phyloP scores from a whole-genome alignment of 2,329 filamentous ascomycete species.

The Raffaelea albimanens region DNA sequence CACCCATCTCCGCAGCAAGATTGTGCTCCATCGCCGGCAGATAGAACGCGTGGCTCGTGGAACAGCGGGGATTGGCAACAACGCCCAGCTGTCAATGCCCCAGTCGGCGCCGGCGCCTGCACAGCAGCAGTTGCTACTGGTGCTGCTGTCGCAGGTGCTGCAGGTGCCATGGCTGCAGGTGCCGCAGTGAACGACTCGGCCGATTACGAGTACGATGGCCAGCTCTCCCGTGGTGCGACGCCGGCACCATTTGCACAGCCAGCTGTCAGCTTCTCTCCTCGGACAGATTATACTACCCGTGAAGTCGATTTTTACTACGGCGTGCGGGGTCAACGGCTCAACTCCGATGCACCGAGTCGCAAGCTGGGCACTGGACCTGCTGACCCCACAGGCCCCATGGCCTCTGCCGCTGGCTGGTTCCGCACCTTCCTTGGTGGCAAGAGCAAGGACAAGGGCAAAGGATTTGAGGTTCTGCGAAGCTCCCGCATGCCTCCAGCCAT shows the following conservation, averaged over 20 bases:
- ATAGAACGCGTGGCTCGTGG: conserved; percentile 25
- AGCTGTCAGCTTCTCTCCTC: conserved; percentile 39
- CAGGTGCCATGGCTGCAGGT: background rate
- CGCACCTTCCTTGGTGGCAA: conserved; percentile 70
- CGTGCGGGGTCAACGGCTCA: conserved; percentile 78
- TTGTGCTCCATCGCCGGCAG: conserved; percentile 36
- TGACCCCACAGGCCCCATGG: conserved; percentile 85
- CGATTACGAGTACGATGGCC: conserved; percentile 31
- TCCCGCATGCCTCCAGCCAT: conserved; percentile 75
- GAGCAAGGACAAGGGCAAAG: conserved; percentile 89
- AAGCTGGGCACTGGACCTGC: conserved; percentile 89
- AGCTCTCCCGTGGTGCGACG: conserved; percentile 33
- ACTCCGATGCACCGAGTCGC: conserved; percentile 68
- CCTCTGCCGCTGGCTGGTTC: conserved; percentile 85
- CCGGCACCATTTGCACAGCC: conserved; percentile 30
- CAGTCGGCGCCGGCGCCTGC: background rate
- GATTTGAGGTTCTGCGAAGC: conserved; percentile 92
- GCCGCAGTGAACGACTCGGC: conserved; percentile 23
- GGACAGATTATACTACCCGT: conserved; percentile 81
- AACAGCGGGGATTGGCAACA: conserved; percentile 26
- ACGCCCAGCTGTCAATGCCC: background rate
- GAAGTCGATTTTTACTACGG: conserved; percentile 98
- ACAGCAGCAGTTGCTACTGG: background rate
- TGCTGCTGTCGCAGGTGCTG: background rate
- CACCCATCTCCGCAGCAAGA: conserved; percentile 17